Percentiles rank a stretch among this genome's conserved stretches.
These are phyloP conservation scores for Crithidia expoeki DNA, from an alignment of 208 protist species.

Conservation along the genomic window DNA sequence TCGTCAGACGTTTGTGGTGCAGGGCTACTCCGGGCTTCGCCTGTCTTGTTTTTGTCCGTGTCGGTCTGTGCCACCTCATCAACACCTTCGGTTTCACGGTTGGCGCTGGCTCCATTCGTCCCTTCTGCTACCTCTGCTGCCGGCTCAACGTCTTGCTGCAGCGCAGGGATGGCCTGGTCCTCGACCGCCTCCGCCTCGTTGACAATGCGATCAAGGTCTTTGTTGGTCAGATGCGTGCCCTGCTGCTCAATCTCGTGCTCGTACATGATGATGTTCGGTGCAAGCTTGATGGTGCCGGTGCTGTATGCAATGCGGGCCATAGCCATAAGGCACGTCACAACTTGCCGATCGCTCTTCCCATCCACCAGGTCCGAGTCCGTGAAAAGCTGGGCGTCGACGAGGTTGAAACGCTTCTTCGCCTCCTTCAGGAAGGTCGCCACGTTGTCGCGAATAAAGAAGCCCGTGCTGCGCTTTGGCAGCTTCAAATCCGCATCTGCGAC, in stretches of 20 bases:
- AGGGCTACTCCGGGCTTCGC: neutral
- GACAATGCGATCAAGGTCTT: constrained; percentile 45
- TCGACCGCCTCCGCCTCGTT: constrained; percentile 32
- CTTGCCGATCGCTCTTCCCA: constrained; percentile 69
- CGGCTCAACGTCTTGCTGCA: no score
- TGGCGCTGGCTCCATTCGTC: neutral
- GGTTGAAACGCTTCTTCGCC: constrained; percentile 39
- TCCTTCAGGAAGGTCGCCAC: constrained; percentile 61
- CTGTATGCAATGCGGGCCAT: constrained; percentile 69
- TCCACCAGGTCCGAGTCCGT: constrained; percentile 79
- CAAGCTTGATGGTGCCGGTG: constrained; percentile 37
- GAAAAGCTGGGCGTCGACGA: constrained; percentile 71
- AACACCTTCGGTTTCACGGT: neutral
- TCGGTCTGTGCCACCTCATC: neutral
- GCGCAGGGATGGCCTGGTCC: neutral
- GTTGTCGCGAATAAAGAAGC: constrained; percentile 84
- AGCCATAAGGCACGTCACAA: constrained; percentile 78
- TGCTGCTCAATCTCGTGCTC: constrained; percentile 66
- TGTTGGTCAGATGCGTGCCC: constrained; percentile 33
- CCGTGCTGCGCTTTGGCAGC: constrained; percentile 58
- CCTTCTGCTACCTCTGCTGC: no score
- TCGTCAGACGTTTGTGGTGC: no score
- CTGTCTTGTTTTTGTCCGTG: neutral
- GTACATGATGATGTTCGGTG: constrained; percentile 55
- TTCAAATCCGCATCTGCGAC: constrained; percentile 46